Evolutionary conservation across 2,329 filamentous ascomycete species (phyloP).

Genomic region (Monilinia vaccinii-corymbosi): DNA sequence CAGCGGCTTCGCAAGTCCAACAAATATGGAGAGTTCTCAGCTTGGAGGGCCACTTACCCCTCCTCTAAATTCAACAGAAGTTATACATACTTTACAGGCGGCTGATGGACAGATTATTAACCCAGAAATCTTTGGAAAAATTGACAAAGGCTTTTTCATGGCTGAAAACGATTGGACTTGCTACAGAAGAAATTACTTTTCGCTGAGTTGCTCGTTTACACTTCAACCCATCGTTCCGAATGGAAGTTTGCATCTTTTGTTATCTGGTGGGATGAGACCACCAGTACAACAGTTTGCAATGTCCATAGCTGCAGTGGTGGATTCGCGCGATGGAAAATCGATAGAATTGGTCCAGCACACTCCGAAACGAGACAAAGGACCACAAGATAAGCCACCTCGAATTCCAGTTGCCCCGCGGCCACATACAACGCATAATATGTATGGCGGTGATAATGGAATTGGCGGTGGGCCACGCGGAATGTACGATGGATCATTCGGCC

Average conservation of each 20-base stretch:
- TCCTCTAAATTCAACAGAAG: conserved; percentile 32
- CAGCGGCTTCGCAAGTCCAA: conserved; percentile 29
- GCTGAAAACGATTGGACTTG: conserved; percentile 63
- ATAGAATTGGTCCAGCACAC: conserved; percentile 70
- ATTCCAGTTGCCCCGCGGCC: conserved; percentile 31
- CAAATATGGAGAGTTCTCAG: conserved; percentile 27
- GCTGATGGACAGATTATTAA: conserved; percentile 42
- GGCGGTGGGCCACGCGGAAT: conserved; percentile 15
- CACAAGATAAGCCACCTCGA: conserved; percentile 50
- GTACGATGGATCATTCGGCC: conserved; percentile 19
- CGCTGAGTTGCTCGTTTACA: conserved; percentile 54
- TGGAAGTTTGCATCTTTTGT: conserved; percentile 34
- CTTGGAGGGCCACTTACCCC: conserved; percentile 23
- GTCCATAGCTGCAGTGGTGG: conserved; percentile 57
- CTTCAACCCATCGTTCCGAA: conserved; percentile 38
- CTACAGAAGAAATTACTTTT: conserved; percentile 66
- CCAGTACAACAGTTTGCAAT: conserved; percentile 53
- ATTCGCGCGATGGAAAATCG: conserved; percentile 50
- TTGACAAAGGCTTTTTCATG: conserved; percentile 63
- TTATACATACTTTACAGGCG: conserved; percentile 40
- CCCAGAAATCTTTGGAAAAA: conserved; percentile 56
- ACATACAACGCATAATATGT: conserved; percentile 21
- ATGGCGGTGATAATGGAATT: conserved; percentile 18
- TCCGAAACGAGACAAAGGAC: conserved; percentile 63
- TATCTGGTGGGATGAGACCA: conserved; percentile 16